Evolutionary conservation across 2,329 filamentous ascomycete species (phyloP).

Genomic region (Ustulina deusta): DNA sequence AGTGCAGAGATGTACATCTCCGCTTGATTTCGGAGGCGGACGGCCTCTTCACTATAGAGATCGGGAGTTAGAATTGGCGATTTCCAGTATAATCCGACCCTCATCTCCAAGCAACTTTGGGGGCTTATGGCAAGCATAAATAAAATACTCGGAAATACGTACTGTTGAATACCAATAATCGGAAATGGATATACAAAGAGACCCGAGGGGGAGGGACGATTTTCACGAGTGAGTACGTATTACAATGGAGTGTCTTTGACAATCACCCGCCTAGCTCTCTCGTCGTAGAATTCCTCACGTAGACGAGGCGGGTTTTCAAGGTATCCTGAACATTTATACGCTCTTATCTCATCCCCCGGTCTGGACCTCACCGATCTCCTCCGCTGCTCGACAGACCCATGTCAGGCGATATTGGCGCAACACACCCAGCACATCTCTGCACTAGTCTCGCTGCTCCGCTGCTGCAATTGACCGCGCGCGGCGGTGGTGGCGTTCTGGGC

Average conservation of each 20-base stretch:
- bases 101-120: not conserved
- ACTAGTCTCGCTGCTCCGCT: not conserved
- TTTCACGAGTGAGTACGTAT: not conserved
- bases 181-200: not conserved
- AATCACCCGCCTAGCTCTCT: no score
- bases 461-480: slow-evolving; percentile 1
- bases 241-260: not conserved
- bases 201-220: not conserved
- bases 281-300: slow-evolving; percentile 7
- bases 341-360: slow-evolving; percentile 29
- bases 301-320: slow-evolving; percentile 7
- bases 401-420: slow-evolving; percentile 17
- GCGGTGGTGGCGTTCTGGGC: not conserved
- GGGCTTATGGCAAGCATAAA: not conserved
- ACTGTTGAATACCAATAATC: slow-evolving; percentile 5
- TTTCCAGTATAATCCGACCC: not conserved
- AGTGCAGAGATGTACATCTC: slow-evolving; percentile 55
- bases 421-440: not conserved
- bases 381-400: slow-evolving; percentile 10
- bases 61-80: not conserved
- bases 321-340: slow-evolving; percentile 18
- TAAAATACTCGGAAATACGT: slow-evolving; percentile 2
- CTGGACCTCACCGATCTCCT: slow-evolving; percentile 6
- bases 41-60: slow-evolving; percentile 41
- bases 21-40: slow-evolving; percentile 50